A percentile compares a stretch with the other conserved stretches of the same genome.
Evolutionary conservation across 139 green algal species (phyloP).

Genomic region (Tetratostichococcus sp.): DNA sequence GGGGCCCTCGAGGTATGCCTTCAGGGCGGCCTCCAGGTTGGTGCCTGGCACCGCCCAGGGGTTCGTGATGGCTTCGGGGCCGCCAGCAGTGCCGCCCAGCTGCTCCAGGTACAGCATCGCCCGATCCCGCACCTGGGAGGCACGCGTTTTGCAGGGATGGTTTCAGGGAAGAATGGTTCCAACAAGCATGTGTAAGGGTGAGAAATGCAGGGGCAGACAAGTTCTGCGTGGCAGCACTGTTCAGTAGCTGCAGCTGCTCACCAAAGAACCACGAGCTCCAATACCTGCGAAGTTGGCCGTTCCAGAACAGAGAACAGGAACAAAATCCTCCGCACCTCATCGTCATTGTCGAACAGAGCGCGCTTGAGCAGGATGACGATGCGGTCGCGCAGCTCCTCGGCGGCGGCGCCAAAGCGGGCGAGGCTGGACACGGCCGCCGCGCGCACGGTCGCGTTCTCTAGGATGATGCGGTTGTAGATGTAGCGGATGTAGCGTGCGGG

Average conservation of each 20-base stretch:
- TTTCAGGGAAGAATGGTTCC: too few relatives aligned
- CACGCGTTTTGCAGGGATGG: too few relatives aligned
- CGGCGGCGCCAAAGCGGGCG: constrained; percentile 77
- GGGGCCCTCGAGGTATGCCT: constrained; percentile 67
- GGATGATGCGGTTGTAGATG: constrained; percentile 99
- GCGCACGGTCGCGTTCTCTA: constrained; percentile 98
- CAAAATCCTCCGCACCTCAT: constrained; percentile 92
- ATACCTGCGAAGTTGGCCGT: too few relatives aligned
- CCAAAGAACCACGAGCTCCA: too few relatives aligned
- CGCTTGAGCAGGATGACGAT: constrained; percentile 86
- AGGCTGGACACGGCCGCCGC: constrained; percentile 88
- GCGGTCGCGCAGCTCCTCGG: constrained; percentile 57
- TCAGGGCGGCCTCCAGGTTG: constrained; percentile 77
- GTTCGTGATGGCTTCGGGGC: constrained; percentile 35
- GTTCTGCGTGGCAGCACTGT: too few relatives aligned
- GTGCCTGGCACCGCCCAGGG: constrained; percentile 61
- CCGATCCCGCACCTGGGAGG: constrained; percentile 83
- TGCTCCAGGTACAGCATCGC: constrained; percentile 90
- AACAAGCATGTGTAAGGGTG: too few relatives aligned
- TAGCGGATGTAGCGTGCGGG: constrained; percentile 87
- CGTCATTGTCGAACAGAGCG: constrained; percentile 93
- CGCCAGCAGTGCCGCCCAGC: constrained; percentile 48
- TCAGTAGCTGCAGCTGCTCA: too few relatives aligned
- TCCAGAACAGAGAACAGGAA: too few relatives aligned
- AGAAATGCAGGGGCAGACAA: too few relatives aligned